Conservation (phyloP, 2,329 filamentous ascomycete species). For the Xylaria sp. region DNA sequence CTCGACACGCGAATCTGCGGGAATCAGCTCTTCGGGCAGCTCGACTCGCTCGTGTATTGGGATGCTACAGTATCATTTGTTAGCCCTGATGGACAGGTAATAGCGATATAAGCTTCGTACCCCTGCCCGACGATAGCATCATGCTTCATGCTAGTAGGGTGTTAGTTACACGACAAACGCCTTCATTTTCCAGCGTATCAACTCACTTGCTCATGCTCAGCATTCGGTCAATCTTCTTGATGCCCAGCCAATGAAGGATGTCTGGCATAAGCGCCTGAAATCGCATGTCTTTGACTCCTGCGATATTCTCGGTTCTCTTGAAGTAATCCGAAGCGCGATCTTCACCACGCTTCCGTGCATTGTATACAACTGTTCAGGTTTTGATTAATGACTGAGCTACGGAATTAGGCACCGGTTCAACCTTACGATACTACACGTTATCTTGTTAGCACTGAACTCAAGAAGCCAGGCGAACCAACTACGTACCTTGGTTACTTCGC, state of each 20-base stretch:
- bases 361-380: slow-evolving; percentile 65
- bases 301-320: slow-evolving; percentile 96
- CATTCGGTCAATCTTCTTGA: slow-evolving; percentile 98
- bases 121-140: slow-evolving; percentile 86
- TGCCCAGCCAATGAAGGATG: slow-evolving; percentile 96
- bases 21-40: slow-evolving; percentile 92
- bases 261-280: slow-evolving; percentile 99
- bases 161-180: slow-evolving; percentile 36
- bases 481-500: slow-evolving; percentile 91
- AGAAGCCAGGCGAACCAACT: not conserved
- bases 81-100: slow-evolving; percentile 25
- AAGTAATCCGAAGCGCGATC: slow-evolving; percentile 92
- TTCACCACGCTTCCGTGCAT: slow-evolving; percentile 78
- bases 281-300: slow-evolving; percentile 94
- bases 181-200: slow-evolving; percentile 18
- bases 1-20: slow-evolving; percentile 93
- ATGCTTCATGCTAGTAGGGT: slow-evolving; percentile 75
- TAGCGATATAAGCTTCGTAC: slow-evolving; percentile 48
- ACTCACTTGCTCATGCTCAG: slow-evolving; percentile 94
- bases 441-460: slow-evolving; percentile 41
- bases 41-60: slow-evolving; percentile 89
- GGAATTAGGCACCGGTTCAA: slow-evolving; percentile 30
- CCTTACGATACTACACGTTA: slow-evolving; percentile 52
- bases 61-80: slow-evolving; percentile 57
- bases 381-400: slow-evolving; percentile 33